Conservation (phyloP, 306 rosid species). For the Lagenaria siceraria region DNA sequence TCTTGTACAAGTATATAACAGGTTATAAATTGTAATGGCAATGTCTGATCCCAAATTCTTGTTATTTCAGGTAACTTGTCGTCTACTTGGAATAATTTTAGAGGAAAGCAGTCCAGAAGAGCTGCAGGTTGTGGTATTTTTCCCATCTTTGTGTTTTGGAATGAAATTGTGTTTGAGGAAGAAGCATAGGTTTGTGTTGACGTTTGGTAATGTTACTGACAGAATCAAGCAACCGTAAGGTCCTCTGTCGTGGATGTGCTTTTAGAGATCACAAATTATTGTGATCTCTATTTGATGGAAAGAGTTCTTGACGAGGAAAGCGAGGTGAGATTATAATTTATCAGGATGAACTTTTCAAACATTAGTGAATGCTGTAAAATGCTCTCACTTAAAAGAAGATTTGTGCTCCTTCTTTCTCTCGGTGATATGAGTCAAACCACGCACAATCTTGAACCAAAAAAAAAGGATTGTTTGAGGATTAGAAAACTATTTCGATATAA, state of each 20-base stretch:
- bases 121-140: conserved; percentile 57
- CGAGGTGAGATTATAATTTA: conserved; percentile 41
- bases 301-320: conserved; percentile 82
- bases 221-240: conserved; percentile 75
- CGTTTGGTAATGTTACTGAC: conserved; percentile 23
- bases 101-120: conserved; percentile 85
- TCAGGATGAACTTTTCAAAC: background rate
- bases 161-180: conserved; percentile 4
- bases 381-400: background rate
- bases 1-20: background rate
- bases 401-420: background rate
- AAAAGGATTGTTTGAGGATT: background rate
- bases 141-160: background rate
- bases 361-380: background rate
- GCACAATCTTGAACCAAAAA: background rate
- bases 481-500: background rate
- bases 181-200: conserved; percentile 9
- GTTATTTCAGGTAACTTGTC: conserved; percentile 64
- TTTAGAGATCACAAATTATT: conserved; percentile 71
- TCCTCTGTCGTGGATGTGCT: conserved; percentile 76
- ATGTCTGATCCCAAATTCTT: background rate
- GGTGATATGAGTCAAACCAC: background rate
- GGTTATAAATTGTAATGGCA: background rate
- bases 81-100: conserved; percentile 74
- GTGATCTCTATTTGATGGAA: conserved; percentile 96